Evolutionary conservation across 495 filamentous ascomycete genomes (phyloP).

Genomic region (Penicillium lividum): DNA sequence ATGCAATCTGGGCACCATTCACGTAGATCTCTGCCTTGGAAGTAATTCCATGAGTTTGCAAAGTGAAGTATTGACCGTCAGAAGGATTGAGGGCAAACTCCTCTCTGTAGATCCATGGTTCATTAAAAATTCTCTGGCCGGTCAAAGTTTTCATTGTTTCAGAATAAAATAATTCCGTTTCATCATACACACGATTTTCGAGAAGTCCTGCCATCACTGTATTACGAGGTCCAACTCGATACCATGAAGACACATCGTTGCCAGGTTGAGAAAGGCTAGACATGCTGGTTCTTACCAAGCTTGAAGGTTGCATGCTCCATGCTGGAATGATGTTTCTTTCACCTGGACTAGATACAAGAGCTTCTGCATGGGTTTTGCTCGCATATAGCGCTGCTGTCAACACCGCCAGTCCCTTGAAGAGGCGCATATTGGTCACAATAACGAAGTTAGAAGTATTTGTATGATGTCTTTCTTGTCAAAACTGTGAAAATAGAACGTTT

Average conservation of each 20-base stretch:
- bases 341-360: slow-evolving; percentile 22
- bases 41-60: slow-evolving; percentile 60
- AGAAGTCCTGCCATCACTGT: slow-evolving; percentile 63
- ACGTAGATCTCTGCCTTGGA: slow-evolving; percentile 62
- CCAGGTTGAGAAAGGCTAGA: slow-evolving; percentile 45
- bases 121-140: slow-evolving; percentile 47
- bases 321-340: slow-evolving; percentile 48
- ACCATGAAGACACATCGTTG: slow-evolving; percentile 54
- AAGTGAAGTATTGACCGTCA: slow-evolving; percentile 47
- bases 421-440: slow-evolving; percentile 4
- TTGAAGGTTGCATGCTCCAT: slow-evolving; percentile 58
- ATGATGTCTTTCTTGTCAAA: not conserved
- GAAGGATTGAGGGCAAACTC: slow-evolving; percentile 48
- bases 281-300: slow-evolving; percentile 37
- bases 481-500: not conserved
- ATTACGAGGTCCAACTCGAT: slow-evolving; percentile 48
- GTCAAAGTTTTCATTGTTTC: slow-evolving; percentile 47
- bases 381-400: slow-evolving; percentile 6
- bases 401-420: not conserved
- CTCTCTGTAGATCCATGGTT: slow-evolving; percentile 63
- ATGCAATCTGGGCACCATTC: slow-evolving; percentile 56
- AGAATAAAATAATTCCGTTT: slow-evolving; percentile 59
- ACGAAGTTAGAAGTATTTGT: not conserved
- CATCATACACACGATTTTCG: slow-evolving; percentile 53
- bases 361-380: not conserved